Conservation (phyloP, 1,139 yeast species). For the Scheffersomyces cryptocercus region DNA sequence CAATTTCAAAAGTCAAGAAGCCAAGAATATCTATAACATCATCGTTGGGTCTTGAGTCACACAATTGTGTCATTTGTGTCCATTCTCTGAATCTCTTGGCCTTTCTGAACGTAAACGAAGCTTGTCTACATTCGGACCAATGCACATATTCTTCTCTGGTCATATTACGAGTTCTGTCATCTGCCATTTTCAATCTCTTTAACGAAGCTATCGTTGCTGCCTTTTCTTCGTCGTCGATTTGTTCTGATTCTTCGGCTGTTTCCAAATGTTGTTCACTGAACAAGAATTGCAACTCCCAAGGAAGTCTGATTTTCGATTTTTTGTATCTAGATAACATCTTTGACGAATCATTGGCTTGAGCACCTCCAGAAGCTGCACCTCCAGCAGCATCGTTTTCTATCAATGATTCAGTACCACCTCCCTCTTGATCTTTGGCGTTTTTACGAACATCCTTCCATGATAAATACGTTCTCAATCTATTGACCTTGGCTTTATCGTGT, state of each 20-base stretch:
- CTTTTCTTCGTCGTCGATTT: conserved; percentile 82
- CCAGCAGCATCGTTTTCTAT: conserved; percentile 43
- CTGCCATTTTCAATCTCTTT: conserved; percentile 88
- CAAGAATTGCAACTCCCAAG: conserved; percentile 96
- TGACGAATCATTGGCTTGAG: conserved; percentile 46
- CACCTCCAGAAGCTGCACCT: conserved; percentile 31
- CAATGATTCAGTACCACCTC: conserved; percentile 67
- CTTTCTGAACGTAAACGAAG: conserved; percentile 92
- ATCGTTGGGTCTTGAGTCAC: conserved; percentile 92
- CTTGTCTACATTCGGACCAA: conserved; percentile 98
- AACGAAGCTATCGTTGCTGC: conserved; percentile 89
- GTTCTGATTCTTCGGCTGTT: conserved; percentile 75
- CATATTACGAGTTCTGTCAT: conserved; percentile 90
- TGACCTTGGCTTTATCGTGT: conserved; percentile 93
- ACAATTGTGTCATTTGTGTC: conserved; percentile 84
- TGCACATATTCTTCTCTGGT: conserved; percentile 96
- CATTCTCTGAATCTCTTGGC: conserved; percentile 92
- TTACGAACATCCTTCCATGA: conserved; percentile 98
- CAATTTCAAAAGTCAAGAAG: conserved; percentile 93
- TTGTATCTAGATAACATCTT: conserved; percentile 69
- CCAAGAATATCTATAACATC: conserved; percentile 97
- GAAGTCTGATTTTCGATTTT: conserved; percentile 78
- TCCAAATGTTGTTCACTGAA: conserved; percentile 86
- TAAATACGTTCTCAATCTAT: conserved; percentile 81
- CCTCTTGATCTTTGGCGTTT: conserved; percentile 94